Base-by-base conservation (phyloP, 2,329 filamentous ascomycete species). In the Pestalotiopsis sp. region DNA sequence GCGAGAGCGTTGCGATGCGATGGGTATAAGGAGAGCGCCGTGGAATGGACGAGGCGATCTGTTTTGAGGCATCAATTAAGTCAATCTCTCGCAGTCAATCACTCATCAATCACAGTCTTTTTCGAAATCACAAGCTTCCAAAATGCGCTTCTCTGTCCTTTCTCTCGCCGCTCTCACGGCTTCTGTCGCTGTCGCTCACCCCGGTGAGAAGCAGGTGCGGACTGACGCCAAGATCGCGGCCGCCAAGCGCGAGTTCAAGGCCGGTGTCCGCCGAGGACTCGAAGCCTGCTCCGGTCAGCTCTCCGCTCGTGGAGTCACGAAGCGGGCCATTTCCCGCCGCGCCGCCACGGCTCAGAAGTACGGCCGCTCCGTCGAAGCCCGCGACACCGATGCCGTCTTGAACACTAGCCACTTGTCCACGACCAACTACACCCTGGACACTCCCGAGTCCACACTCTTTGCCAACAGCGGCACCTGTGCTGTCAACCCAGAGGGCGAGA, bases 401-500 rank as follows among this genome's bases (percentile, higher is more conserved):
- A 56, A 49, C 62, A 49, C 38, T 13, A 49, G 31, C 27, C 62
- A 65, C 39, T 77, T 81, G 69, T 81, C 81, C 63, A 78, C 78
- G 23, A 65, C 73, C 3, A 71, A 72, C 17, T 83, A 81, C 71
- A 78, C 76, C 23, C 59, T 71, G 3, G 70, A 74, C 66, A 83
- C 81, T 12, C 73, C 78, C n/a, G 73, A 76, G 9, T 70, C 74
- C 52, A 79, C 71, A 70, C 75, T 86, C 39, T 85, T 85, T 68
- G 75, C 79, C 2, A 78, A 77, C 68, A 82, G 83, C 73, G 79
- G 76, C 56, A 82, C 83, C 20, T 88, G 86, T 71, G 77, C 87
- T 36, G 78, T 88, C 25, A 84, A 80, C 23, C 85, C 85, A 0
- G 85, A 88, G 74, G 83, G 83, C 31, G 87, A 83, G 3, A 80